Conservation (phyloP, 73 alveolate species). For the Urostyla sp. region DNA sequence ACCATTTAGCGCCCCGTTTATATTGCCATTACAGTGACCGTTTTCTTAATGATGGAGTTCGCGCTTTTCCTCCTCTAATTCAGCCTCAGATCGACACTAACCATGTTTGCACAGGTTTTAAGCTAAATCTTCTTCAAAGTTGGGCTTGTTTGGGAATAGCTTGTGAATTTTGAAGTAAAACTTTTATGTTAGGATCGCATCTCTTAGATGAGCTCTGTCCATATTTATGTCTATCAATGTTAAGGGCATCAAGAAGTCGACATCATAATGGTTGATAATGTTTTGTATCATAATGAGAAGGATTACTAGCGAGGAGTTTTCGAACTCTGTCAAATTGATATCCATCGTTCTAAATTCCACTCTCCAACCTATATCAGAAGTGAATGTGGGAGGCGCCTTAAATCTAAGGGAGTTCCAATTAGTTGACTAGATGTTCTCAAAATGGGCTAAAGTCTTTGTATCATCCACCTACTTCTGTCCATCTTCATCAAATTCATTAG, state of each 20-base stretch:
- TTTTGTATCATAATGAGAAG: slow-evolving; percentile 55
- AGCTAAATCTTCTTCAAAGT: not conserved
- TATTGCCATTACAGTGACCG: too few relatives aligned
- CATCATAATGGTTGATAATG: slow-evolving; percentile 62
- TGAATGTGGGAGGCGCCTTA: slow-evolving; percentile 96
- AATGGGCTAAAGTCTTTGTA: slow-evolving; percentile 86
- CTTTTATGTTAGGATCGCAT: slow-evolving; percentile 83
- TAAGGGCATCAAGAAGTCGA: slow-evolving; percentile 81
- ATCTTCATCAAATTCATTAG: slow-evolving; percentile 62
- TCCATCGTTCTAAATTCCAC: slow-evolving; percentile 97
- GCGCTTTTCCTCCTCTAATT: not conserved
- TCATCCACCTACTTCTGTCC: slow-evolving; percentile 80
- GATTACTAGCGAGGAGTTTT: slow-evolving; percentile 80
- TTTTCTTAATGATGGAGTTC: too few relatives aligned
- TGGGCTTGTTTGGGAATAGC: not conserved
- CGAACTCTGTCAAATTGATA: slow-evolving; percentile 95
- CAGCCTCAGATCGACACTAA: not conserved
- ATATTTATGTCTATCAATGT: slow-evolving; percentile 77
- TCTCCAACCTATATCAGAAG: slow-evolving; percentile 94
- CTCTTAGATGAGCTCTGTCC: slow-evolving; percentile 87
- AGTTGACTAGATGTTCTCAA: slow-evolving; percentile 94
- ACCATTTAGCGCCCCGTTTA: not conserved
- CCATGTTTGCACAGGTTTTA: not conserved
- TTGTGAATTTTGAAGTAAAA: slow-evolving; percentile 81
- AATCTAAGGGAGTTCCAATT: slow-evolving; percentile 98